Conservation (phyloP, 306 rosid species). For the Arachis hypogaea region DNA sequence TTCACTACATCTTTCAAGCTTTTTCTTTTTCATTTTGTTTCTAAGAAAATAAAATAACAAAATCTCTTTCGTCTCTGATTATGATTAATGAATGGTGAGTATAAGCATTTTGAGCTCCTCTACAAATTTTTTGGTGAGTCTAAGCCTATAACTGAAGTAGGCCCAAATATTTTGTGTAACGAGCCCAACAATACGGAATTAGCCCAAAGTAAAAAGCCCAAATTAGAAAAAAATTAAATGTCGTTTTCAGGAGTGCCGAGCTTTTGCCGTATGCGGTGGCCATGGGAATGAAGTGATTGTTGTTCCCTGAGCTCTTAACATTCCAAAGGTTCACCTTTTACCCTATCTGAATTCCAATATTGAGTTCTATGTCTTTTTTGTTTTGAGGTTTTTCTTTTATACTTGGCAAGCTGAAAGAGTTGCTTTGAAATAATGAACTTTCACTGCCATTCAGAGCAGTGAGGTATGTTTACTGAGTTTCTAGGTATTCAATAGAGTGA, state of each 20-base stretch:
- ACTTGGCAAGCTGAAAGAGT: too few species aligned
- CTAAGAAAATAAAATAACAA: too few species aligned
- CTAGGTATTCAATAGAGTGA: constrained; percentile 5
- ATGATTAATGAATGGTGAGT: too few species aligned
- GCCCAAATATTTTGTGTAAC: too few species aligned
- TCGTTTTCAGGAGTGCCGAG: not conserved
- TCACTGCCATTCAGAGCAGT: not conserved
- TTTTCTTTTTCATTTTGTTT: too few species aligned
- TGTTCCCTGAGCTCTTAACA: not conserved
- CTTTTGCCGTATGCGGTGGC: not conserved
- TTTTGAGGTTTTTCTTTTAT: not conserved
- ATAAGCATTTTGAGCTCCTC: too few species aligned
- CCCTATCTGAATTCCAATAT: not conserved
- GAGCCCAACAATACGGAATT: too few species aligned
- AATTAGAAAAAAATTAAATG: not conserved
- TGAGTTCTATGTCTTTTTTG: not conserved
- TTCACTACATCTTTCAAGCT: too few species aligned
- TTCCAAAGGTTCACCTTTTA: not conserved
- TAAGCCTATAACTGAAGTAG: too few species aligned
- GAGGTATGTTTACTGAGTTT: not conserved
- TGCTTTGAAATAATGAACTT: too few species aligned
- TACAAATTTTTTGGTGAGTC: too few species aligned
- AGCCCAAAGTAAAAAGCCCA: not conserved
- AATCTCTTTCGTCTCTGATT: too few species aligned
- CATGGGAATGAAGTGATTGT: not conserved